phyloP scores from a whole-genome alignment of 2,329 filamentous ascomycete species.

The Curvularia lunata region DNA sequence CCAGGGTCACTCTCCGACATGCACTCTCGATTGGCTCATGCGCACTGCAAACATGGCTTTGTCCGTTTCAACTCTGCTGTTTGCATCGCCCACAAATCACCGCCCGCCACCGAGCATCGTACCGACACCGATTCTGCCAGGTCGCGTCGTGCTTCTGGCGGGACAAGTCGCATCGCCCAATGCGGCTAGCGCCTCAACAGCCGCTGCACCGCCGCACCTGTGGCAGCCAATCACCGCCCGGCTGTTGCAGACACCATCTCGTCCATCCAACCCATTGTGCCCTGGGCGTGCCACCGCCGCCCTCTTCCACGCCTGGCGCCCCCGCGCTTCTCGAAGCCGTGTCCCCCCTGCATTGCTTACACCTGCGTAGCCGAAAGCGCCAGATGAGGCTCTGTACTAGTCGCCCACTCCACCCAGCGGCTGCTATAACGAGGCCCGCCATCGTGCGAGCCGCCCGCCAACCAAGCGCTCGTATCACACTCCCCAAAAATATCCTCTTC shows the following conservation, averaged over 20 bases:
- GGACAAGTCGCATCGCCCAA: background rate
- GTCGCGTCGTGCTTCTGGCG: background rate
- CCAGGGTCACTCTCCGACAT: background rate
- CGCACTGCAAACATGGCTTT: background rate
- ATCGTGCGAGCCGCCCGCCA: slow-evolving; percentile 25
- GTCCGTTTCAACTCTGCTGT: slow-evolving; percentile 12
- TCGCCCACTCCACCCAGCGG: slow-evolving; percentile 26
- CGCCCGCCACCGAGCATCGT: too few species aligned
- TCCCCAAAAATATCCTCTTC: slow-evolving; percentile 25
- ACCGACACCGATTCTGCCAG: too few species aligned
- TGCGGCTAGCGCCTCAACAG: slow-evolving; percentile 20
- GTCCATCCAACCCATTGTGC: background rate
- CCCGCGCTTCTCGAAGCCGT: background rate
- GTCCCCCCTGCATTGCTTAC: background rate
- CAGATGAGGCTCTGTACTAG: slow-evolving; percentile 39
- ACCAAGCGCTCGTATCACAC: slow-evolving; percentile 38
- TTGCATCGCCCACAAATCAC: slow-evolving; percentile 10
- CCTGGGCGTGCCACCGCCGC: too few species aligned
- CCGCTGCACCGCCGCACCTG: slow-evolving; percentile 42
- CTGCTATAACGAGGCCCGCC: slow-evolving; percentile 32
- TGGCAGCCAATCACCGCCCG: slow-evolving; percentile 19
- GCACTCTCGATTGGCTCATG: background rate
- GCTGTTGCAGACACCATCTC: background rate
- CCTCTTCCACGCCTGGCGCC: too few species aligned
- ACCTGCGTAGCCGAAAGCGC: slow-evolving; percentile 23